These are phyloP conservation scores for Ustilago shanxiensis DNA, from an alignment of 1,284 basidiomycete genomes.

Conservation along the genomic window DNA sequence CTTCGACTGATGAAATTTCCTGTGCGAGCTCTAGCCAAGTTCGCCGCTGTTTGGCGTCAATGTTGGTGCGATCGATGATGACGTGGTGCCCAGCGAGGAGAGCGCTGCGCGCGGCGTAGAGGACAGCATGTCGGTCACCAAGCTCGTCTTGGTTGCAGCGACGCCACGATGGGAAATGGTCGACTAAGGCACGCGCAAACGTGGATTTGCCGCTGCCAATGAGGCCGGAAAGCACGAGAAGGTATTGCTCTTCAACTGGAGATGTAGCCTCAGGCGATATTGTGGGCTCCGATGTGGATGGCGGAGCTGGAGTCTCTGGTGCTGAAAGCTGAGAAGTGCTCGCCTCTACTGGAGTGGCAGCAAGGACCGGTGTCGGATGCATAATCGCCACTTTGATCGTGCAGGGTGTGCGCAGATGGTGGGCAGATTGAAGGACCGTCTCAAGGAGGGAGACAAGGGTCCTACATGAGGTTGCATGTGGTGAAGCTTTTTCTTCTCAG, in stretches of 20 bases:
- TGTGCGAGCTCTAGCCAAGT: constrained; percentile 48
- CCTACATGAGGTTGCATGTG: background rate
- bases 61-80: constrained; percentile 53
- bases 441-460: background rate
- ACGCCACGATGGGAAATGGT: constrained; percentile 38
- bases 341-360: constrained; percentile 6
- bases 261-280: background rate
- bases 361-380: constrained; percentile 29
- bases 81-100: constrained; percentile 32
- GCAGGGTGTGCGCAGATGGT: background rate
- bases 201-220: constrained; percentile 54
- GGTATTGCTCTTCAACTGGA: constrained; percentile 32
- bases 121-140: constrained; percentile 36
- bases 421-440: background rate
- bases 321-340: background rate
- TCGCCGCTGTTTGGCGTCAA: constrained; percentile 44
- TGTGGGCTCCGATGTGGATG: background rate
- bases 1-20: constrained; percentile 3
- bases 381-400: constrained; percentile 1
- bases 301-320: background rate
- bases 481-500: constrained; percentile 4
- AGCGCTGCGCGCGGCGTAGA: constrained; percentile 26
- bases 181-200: constrained; percentile 39
- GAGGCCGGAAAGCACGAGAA: constrained; percentile 43
- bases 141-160: constrained; percentile 53